phyloP scores from a whole-genome alignment of 2,329 filamentous ascomycete genomes.

The Teratosphaeria gauchensis region DNA sequence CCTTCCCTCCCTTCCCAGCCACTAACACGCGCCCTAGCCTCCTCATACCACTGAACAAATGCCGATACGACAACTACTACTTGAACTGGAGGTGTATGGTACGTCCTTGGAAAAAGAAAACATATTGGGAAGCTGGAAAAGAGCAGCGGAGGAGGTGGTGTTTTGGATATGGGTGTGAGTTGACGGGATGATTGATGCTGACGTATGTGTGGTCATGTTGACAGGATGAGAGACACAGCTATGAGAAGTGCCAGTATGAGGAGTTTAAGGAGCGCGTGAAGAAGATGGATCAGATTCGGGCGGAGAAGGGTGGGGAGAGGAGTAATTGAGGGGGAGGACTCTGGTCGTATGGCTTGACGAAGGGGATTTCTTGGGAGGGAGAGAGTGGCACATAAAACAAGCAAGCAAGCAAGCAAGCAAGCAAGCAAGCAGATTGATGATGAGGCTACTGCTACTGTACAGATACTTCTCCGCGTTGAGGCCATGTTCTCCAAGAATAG shows the following conservation, averaged over 20 bases:
- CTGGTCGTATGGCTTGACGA: neutral
- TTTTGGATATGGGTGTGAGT: too few species aligned
- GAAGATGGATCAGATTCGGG: slow-evolving; percentile 96
- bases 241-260: slow-evolving; percentile 98
- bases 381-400: neutral
- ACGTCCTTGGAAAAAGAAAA: slow-evolving; percentile 30
- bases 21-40: slow-evolving; percentile 36
- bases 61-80: slow-evolving; percentile 85
- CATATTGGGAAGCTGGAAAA: neutral
- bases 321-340: slow-evolving; percentile 54
- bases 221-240: slow-evolving; percentile 90
- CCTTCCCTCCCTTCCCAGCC: neutral
- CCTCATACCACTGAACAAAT: slow-evolving; percentile 89
- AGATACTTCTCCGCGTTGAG: neutral
- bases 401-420: too few species aligned
- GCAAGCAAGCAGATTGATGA: neutral
- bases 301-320: slow-evolving; percentile 69
- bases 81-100: slow-evolving; percentile 97
- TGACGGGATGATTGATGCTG: too few species aligned
- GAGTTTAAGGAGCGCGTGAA: slow-evolving; percentile 98
- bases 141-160: neutral
- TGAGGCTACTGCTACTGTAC: neutral
- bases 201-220: neutral
- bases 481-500: neutral
- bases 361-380: too few species aligned